Evolutionary conservation across 2,329 filamentous ascomycete genomes (phyloP).

Genomic region (Pseudopithomyces chartarum): DNA sequence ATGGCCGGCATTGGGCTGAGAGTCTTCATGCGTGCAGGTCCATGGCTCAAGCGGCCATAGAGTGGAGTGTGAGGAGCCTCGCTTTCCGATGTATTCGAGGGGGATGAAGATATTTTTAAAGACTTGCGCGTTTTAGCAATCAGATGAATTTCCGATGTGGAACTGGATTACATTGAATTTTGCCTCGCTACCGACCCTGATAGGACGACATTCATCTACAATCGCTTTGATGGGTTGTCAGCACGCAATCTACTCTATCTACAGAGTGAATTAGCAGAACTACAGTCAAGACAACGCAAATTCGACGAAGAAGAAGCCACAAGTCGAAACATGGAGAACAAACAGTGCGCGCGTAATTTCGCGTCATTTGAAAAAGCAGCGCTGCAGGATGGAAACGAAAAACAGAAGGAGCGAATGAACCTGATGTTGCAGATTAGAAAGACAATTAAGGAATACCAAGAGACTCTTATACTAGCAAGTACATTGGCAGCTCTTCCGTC

Average conservation of each 20-base stretch:
- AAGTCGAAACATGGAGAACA: slow-evolving; percentile 4
- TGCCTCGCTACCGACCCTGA: no score
- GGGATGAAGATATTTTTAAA: no score
- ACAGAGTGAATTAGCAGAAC: slow-evolving; percentile 18
- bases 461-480: slow-evolving; percentile 13
- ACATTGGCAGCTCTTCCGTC: slow-evolving; percentile 9
- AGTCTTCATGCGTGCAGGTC: no score
- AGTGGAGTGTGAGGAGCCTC: no score
- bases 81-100: no score
- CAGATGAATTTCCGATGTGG: no score
- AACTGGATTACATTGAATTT: no score
- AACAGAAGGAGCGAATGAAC: slow-evolving; percentile 7
- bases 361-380: slow-evolving; percentile 4
- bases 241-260: slow-evolving; percentile 13
- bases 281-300: slow-evolving; percentile 10
- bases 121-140: no score
- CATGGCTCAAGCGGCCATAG: not conserved
- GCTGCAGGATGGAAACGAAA: not conserved
- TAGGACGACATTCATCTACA: no score
- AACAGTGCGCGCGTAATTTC: slow-evolving; percentile 13
- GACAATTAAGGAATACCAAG: not conserved
- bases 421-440: not conserved
- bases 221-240: no score
- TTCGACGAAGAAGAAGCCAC: slow-evolving; percentile 18
- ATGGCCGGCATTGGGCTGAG: no score